phyloP scores from a whole-genome alignment of 2,329 filamentous ascomycete genomes.

The Cordyceps militaris region DNA sequence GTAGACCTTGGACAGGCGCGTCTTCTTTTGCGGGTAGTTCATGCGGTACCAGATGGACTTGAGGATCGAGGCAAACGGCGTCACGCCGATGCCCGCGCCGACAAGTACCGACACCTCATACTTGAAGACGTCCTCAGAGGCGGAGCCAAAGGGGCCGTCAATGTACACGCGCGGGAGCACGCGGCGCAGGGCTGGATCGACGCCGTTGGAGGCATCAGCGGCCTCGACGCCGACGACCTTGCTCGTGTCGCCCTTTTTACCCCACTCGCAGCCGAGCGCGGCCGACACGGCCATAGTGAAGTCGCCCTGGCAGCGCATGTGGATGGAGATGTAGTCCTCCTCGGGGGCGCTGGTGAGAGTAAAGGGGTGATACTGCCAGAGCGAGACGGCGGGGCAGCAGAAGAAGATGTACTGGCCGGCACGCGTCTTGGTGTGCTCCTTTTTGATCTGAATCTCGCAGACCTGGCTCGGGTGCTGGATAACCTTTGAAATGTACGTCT shows the following conservation, averaged over 20 bases:
- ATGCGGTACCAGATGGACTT: slow-evolving; percentile 93
- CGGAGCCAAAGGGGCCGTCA: slow-evolving; percentile 78
- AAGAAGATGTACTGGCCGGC: slow-evolving; percentile 86
- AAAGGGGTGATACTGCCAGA: slow-evolving; percentile 87
- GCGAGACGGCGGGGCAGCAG: slow-evolving; percentile 76
- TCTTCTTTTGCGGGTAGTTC: slow-evolving; percentile 78
- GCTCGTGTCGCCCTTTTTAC: slow-evolving; percentile 45
- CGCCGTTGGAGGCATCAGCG: slow-evolving; percentile 41
- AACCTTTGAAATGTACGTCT: slow-evolving; percentile 82
- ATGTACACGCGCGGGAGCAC: slow-evolving; percentile 75
- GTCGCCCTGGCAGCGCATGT: slow-evolving; percentile 76
- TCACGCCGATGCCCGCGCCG: slow-evolving; percentile 77
- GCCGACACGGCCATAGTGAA: slow-evolving; percentile 66
- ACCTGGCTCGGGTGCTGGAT: slow-evolving; percentile 86
- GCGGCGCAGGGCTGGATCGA: slow-evolving; percentile 64
- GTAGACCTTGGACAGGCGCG: slow-evolving; percentile 75
- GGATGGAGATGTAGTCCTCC: slow-evolving; percentile 84
- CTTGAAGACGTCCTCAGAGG: slow-evolving; percentile 85
- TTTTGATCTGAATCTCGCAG: slow-evolving; percentile 87
- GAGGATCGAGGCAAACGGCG: slow-evolving; percentile 78
- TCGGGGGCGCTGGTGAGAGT: slow-evolving; percentile 81
- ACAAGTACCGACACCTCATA: slow-evolving; percentile 75
- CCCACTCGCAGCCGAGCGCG: slow-evolving; percentile 69
- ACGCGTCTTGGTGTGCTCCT: slow-evolving; percentile 73
- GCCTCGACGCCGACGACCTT: slow-evolving; percentile 63